phyloP scores from a whole-genome alignment of 441 rosid genomes.

The Raphanus hybrid region DNA sequence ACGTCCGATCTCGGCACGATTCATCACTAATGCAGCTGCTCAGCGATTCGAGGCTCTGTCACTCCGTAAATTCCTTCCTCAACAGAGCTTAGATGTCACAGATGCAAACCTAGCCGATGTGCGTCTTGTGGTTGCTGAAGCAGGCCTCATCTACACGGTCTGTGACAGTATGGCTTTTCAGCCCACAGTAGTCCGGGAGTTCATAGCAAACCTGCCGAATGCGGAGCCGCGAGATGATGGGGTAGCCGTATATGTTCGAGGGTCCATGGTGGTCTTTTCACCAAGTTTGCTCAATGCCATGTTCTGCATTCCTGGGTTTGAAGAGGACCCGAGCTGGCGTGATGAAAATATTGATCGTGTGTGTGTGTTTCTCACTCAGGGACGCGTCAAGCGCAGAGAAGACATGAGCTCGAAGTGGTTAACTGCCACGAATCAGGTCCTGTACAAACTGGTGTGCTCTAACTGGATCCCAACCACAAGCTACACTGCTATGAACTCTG shows the following conservation, averaged over 20 bases:
- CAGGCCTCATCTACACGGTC: too few relatives aligned
- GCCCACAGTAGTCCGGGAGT: too few relatives aligned
- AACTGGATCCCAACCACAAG: neutral
- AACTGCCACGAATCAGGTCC: neutral
- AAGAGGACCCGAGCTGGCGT: neutral
- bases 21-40: too few relatives aligned
- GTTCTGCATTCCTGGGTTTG: neutral
- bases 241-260: neutral
- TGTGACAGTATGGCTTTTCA: too few relatives aligned
- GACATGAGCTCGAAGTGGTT: neutral
- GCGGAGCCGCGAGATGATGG: neutral
- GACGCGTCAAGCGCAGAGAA: neutral
- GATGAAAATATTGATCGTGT: neutral
- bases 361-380: neutral
- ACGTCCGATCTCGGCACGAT: too few relatives aligned
- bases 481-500: neutral
- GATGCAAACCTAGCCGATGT: too few relatives aligned
- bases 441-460: neutral
- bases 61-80: too few relatives aligned
- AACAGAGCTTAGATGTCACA: too few relatives aligned
- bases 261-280: neutral
- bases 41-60: too few relatives aligned
- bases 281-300: neutral
- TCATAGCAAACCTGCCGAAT: too few relatives aligned
- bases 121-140: too few relatives aligned